Conservation (phyloP, 1,284 basidiomycete genomes). For the Tilletia setariae region DNA sequence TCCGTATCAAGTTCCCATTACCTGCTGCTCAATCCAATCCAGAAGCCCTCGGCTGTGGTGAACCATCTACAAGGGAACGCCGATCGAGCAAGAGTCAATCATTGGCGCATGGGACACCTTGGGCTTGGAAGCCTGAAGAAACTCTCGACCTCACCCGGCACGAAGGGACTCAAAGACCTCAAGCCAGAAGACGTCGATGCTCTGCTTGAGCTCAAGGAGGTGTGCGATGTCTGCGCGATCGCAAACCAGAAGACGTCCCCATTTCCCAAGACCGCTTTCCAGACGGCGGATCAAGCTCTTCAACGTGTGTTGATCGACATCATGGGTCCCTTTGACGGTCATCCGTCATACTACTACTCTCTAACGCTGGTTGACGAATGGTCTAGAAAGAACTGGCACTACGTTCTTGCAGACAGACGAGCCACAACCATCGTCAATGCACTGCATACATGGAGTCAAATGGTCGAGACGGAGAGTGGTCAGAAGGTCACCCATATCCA, state of each 20-base stretch:
- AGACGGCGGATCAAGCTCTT: neutral
- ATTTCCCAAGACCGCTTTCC: neutral
- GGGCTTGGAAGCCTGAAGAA: too few relatives aligned
- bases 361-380: neutral
- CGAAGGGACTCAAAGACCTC: too few relatives aligned
- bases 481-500: neutral
- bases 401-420: neutral
- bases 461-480: neutral
- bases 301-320: neutral
- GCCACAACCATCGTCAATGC: neutral
- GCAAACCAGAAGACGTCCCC: neutral
- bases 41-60: too few relatives aligned
- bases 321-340: neutral
- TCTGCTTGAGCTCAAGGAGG: neutral
- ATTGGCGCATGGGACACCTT: too few relatives aligned
- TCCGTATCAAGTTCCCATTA: too few relatives aligned
- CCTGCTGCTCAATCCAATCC: too few relatives aligned
- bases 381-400: neutral
- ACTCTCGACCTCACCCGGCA: too few relatives aligned
- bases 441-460: neutral
- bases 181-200: too few relatives aligned
- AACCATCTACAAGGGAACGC: too few relatives aligned
- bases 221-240: neutral
- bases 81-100: too few relatives aligned
- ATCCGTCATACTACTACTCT: neutral